Evolutionary conservation across 805 yeast genomes (phyloP).

Genomic region (Lipomyces yamadae): DNA sequence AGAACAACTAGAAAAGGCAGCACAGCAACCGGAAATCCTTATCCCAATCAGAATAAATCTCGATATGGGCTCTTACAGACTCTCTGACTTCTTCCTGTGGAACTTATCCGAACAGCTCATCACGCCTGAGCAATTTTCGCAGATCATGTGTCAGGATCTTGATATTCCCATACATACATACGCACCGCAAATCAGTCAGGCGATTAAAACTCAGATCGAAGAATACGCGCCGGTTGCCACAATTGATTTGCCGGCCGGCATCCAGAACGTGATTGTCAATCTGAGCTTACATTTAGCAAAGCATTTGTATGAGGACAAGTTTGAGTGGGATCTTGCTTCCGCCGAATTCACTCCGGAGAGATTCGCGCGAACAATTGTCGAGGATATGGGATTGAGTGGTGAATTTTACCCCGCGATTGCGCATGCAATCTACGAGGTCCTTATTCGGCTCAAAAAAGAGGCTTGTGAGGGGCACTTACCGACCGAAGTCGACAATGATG

Average conservation of each 20-base stretch:
- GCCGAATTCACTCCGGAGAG: constrained; percentile 70
- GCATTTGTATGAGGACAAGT: constrained; percentile 83
- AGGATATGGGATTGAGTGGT: constrained; percentile 79
- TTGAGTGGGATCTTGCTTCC: constrained; percentile 83
- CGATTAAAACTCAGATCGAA: constrained; percentile 80
- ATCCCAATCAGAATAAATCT: constrained; percentile 71
- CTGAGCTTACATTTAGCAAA: constrained; percentile 82
- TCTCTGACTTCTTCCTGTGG: constrained; percentile 77
- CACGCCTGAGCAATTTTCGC: constrained; percentile 76
- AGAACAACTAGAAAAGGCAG: constrained; percentile 47
- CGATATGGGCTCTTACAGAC: constrained; percentile 58
- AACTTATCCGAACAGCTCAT: constrained; percentile 59
- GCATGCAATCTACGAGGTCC: constrained; percentile 80
- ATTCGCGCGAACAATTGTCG: constrained; percentile 81
- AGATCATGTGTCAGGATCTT: constrained; percentile 77
- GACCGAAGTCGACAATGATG: constrained; percentile 58
- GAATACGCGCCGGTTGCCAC: constrained; percentile 69
- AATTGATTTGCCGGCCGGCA: constrained; percentile 62
- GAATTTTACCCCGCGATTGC: constrained; percentile 92
- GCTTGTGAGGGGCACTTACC: constrained; percentile 70
- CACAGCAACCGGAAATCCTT: constrained; percentile 52
- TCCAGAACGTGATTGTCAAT: constrained; percentile 76
- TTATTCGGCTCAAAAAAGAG: constrained; percentile 78
- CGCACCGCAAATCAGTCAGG: constrained; percentile 66
- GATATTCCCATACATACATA: constrained; percentile 66